A percentile compares a stretch with the other conserved stretches of the same genome.
These are phyloP conservation scores for Mortierella sp. DNA, from an alignment of 371 early-diverging fungal genomes.

Conservation along the genomic window DNA sequence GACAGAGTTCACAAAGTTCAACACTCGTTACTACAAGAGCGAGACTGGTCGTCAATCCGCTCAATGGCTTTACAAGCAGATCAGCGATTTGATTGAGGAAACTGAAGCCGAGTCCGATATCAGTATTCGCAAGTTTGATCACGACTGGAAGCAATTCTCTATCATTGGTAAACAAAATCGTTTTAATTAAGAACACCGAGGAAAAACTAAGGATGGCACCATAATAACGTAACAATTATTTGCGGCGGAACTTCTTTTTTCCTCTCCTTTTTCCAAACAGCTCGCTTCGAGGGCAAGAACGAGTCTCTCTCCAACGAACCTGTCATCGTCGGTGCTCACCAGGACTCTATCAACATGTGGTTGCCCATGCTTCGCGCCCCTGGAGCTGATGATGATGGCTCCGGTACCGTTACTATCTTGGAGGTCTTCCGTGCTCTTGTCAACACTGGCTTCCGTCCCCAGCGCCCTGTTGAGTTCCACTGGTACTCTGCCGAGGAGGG, in stretches of 20 bases:
- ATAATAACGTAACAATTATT: neutral
- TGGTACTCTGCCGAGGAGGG: constrained; percentile 95
- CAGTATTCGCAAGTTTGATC: constrained; percentile 80
- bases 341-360: constrained; percentile 92
- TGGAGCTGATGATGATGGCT: constrained; percentile 89
- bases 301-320: constrained; percentile 67
- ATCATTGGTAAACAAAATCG: constrained; percentile 60
- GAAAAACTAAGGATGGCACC: neutral
- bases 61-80: constrained; percentile 80
- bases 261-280: constrained; percentile 9
- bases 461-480: constrained; percentile 93
- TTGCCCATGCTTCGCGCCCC: constrained; percentile 73
- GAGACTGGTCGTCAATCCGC: constrained; percentile 77
- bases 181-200: neutral
- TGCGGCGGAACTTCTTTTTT: too few relatives aligned
- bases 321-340: constrained; percentile 92
- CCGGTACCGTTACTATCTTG: constrained; percentile 89
- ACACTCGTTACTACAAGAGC: constrained; percentile 92
- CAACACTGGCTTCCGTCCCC: constrained; percentile 76
- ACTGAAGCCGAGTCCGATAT: constrained; percentile 65
- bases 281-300: constrained; percentile 76
- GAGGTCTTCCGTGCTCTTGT: constrained; percentile 88
- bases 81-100: constrained; percentile 63
- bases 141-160: constrained; percentile 74
- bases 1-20: constrained; percentile 82